These are phyloP conservation scores for Hanseniaspora occidentalis DNA, from an alignment of 805 yeast genomes.

Conservation along the genomic window DNA sequence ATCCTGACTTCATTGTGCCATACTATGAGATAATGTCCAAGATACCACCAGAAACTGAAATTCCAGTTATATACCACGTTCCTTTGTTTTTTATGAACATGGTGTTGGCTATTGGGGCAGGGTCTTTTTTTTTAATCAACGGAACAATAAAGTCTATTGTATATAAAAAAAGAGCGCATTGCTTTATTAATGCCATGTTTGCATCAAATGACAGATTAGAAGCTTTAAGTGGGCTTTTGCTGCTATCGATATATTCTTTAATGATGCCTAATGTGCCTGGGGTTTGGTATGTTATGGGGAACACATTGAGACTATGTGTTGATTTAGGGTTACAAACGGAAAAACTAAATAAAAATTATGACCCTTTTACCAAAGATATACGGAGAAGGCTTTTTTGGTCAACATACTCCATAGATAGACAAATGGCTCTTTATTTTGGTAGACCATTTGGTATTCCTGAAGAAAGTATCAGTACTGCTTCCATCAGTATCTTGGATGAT, in stretches of 20 bases:
- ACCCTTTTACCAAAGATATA: conserved; percentile 51
- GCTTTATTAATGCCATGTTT: conserved; percentile 44
- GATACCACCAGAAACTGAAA: conserved; percentile 21
- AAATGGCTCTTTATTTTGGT: conserved; percentile 74
- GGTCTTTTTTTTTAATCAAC: conserved; percentile 57
- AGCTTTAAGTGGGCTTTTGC: conserved; percentile 56
- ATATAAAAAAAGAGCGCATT: conserved; percentile 55
- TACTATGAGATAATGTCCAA: neutral
- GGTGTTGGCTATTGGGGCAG: conserved; percentile 69
- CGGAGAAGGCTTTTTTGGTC: conserved; percentile 81
- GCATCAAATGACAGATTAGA: conserved; percentile 51
- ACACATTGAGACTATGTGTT: conserved; percentile 66
- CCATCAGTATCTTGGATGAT: conserved; percentile 69
- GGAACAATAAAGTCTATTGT: conserved; percentile 54
- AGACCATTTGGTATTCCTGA: conserved; percentile 87
- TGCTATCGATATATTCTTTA: conserved; percentile 57
- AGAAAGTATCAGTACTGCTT: conserved; percentile 55
- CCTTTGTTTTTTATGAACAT: conserved; percentile 63
- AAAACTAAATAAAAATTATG: conserved; percentile 27
- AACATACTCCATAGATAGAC: conserved; percentile 74
- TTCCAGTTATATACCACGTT: conserved; percentile 37
- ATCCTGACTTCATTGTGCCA: neutral
- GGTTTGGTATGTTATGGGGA: conserved; percentile 83
- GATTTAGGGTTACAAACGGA: conserved; percentile 81
- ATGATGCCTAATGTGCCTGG: conserved; percentile 89